Percentiles rank a stretch among this genome's conserved stretches.
Evolutionary conservation across 225 moss, liverwort and hornwort species (phyloP).

Genomic region (Lunularia cruciata): DNA sequence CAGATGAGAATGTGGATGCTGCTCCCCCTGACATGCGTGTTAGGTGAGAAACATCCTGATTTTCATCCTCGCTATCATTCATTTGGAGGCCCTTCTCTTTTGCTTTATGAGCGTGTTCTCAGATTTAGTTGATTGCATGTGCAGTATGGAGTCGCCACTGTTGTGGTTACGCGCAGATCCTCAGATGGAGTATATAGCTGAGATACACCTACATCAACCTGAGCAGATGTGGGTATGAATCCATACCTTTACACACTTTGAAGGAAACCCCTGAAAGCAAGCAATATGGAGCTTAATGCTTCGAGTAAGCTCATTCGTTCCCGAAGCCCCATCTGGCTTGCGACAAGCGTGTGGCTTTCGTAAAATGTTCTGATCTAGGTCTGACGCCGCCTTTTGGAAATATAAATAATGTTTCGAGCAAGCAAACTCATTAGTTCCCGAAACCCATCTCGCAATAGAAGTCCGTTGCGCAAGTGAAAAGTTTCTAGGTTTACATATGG

Average conservation of each 20-base stretch:
- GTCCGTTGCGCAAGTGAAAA: too few species aligned
- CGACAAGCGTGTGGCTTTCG: neutral
- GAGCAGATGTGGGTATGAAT: slow-evolving; percentile 99
- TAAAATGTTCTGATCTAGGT: neutral
- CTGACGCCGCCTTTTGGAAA: neutral
- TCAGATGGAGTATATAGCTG: slow-evolving; percentile 91
- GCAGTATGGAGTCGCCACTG: slow-evolving; percentile 96
- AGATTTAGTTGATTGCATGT: slow-evolving; percentile 12
- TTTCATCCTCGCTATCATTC: slow-evolving; percentile 33
- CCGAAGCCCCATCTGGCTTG: too few species aligned
- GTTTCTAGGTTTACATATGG: too few species aligned
- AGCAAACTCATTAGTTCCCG: too few species aligned
- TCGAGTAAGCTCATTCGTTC: too few species aligned
- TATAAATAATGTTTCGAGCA: neutral
- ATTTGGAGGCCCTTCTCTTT: neutral
- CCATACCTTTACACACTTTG: neutral
- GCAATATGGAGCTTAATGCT: neutral
- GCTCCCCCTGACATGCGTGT: slow-evolving; percentile 56
- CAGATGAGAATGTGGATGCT: slow-evolving; percentile 77
- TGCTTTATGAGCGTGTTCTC: neutral
- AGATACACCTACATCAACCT: slow-evolving; percentile 81
- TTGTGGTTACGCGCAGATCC: slow-evolving; percentile 99
- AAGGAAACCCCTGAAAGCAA: neutral
- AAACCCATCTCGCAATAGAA: too few species aligned
- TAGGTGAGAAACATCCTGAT: slow-evolving; percentile 19